A percentile compares a stretch with the other conserved stretches of the same genome.
These are phyloP conservation scores for Corynascus novoguineensis DNA, from an alignment of 495 filamentous ascomycete genomes.

Conservation along the genomic window DNA sequence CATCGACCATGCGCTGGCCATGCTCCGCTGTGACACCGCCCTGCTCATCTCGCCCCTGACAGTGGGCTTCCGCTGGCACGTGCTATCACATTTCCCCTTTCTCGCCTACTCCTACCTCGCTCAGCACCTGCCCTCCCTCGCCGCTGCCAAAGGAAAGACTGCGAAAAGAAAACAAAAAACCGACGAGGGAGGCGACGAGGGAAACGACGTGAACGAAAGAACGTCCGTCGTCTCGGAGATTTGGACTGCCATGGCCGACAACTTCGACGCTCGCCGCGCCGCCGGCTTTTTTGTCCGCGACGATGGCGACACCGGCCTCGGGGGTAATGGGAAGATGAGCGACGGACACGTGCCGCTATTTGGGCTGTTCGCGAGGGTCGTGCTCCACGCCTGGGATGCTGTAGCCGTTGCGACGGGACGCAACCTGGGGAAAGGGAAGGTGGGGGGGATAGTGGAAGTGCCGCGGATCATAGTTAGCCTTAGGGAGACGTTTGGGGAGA, in stretches of 20 bases:
- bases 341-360: not conserved
- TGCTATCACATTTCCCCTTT: constrained; percentile 47
- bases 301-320: too few relatives aligned
- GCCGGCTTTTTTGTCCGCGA: too few relatives aligned
- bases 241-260: constrained; percentile 49
- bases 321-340: too few relatives aligned
- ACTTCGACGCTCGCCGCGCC: constrained; percentile 35
- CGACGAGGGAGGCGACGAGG: not conserved
- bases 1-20: constrained; percentile 24
- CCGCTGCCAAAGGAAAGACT: too few relatives aligned
- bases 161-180: too few relatives aligned
- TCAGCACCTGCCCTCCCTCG: constrained; percentile 43
- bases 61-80: constrained; percentile 43
- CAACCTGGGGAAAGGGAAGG: too few relatives aligned
- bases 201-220: not conserved
- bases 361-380: not conserved
- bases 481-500: not conserved
- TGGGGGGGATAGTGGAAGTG: not conserved
- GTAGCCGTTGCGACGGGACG: too few relatives aligned
- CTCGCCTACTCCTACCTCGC: constrained; percentile 47
- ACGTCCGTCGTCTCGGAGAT: constrained; percentile 31
- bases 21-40: constrained; percentile 17
- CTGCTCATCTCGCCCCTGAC: constrained; percentile 44
- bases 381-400: constrained; percentile 5
- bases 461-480: not conserved